These are phyloP conservation scores for Didymella segeticola DNA, from an alignment of 2,329 filamentous ascomycete genomes.

Conservation along the genomic window DNA sequence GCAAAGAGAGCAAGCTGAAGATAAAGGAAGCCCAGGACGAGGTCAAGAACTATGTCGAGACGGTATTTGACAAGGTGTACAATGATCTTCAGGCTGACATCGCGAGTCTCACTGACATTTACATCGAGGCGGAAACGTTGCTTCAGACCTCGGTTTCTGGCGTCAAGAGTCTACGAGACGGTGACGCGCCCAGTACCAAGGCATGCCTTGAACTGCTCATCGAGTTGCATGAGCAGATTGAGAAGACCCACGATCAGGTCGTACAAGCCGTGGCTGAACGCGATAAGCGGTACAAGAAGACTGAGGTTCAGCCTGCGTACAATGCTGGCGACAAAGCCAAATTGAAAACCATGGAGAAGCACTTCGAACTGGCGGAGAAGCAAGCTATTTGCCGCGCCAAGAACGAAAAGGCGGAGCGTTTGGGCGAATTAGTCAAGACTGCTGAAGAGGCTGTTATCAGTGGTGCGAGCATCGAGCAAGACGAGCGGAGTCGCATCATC, in stretches of 20 bases:
- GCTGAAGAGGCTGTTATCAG: conserved; percentile 60
- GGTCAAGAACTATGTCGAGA: conserved; percentile 57
- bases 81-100: conserved; percentile 58
- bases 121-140: conserved; percentile 45
- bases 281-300: conserved; percentile 62
- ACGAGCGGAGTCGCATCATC: conserved; percentile 57
- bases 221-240: conserved; percentile 55
- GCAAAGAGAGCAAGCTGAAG: conserved; percentile 58
- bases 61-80: conserved; percentile 60
- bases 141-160: conserved; percentile 36
- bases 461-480: conserved; percentile 60
- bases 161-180: conserved; percentile 25
- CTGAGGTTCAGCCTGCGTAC: conserved; percentile 60
- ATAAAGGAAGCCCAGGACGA: conserved; percentile 62
- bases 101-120: conserved; percentile 55
- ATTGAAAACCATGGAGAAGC: conserved; percentile 55
- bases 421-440: conserved; percentile 58
- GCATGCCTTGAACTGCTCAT: conserved; percentile 47
- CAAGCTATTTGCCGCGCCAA: conserved; percentile 58
- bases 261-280: conserved; percentile 60
- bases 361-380: conserved; percentile 59
- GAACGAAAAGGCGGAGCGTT: conserved; percentile 57
- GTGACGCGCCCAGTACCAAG: conserved; percentile 26
- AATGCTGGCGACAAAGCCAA: conserved; percentile 59
- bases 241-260: conserved; percentile 58